phyloP scores from a whole-genome alignment of 805 yeast genomes.

The Citeromyces nyonsensis region DNA sequence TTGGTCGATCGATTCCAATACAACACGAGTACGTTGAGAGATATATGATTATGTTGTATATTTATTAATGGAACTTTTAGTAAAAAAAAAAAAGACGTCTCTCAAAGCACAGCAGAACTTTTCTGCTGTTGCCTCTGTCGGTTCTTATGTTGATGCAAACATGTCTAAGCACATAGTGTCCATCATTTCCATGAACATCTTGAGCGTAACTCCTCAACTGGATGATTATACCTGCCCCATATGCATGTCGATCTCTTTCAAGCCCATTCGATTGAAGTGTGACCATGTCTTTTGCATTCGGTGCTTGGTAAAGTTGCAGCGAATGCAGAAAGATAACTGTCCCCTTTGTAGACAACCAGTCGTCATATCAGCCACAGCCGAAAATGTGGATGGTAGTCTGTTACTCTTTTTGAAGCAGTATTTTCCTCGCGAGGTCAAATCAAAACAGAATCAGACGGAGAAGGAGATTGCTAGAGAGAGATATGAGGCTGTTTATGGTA shows the following conservation, averaged over 20 bases:
- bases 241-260: slow-evolving; percentile 54
- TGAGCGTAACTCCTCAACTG: slow-evolving; percentile 51
- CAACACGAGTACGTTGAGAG: no score
- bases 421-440: slow-evolving; percentile 55
- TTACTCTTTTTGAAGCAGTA: slow-evolving; percentile 36
- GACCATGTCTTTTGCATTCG: slow-evolving; percentile 60
- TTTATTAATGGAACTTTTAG: no score
- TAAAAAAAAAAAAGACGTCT: no score
- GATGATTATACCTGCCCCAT: slow-evolving; percentile 69
- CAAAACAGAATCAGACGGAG: slow-evolving; percentile 39
- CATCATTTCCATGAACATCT: slow-evolving; percentile 35
- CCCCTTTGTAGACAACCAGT: slow-evolving; percentile 52
- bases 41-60: no score
- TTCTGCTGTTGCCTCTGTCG: slow-evolving; percentile 24
- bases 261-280: slow-evolving; percentile 52
- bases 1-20: no score
- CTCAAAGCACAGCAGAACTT: slow-evolving; percentile 28
- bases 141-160: slow-evolving; percentile 29
- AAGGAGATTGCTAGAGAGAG: slow-evolving; percentile 28
- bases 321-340: slow-evolving; percentile 41
- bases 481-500: slow-evolving; percentile 8
- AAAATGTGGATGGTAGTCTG: slow-evolving; percentile 39
- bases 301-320: slow-evolving; percentile 54
- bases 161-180: slow-evolving; percentile 38
- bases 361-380: slow-evolving; percentile 39